Evolutionary conservation across 192 early-diverging fungal species (phyloP).

Genomic region (Umbelopsis sp.): DNA sequence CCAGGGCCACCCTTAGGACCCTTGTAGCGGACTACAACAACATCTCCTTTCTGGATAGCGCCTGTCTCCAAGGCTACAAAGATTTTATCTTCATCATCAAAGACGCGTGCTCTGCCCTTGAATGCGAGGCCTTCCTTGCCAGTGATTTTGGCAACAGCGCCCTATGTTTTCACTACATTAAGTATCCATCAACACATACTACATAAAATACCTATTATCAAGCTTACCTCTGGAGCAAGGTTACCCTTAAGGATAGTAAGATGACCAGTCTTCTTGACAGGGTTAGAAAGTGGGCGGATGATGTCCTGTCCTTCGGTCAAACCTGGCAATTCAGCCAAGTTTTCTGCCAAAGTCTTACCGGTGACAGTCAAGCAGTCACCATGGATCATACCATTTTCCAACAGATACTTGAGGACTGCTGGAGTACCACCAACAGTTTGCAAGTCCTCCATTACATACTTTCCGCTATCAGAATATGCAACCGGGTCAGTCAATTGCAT

Average conservation of each 20-base stretch:
- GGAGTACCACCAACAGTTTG: slow-evolving; percentile 92
- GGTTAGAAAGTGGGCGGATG: slow-evolving; percentile 77
- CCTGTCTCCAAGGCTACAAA: slow-evolving; percentile 82
- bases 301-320: slow-evolving; percentile 82
- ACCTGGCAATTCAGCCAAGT: slow-evolving; percentile 77
- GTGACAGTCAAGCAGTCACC: slow-evolving; percentile 94
- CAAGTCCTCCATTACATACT: slow-evolving; percentile 98
- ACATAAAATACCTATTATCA: background rate
- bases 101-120: slow-evolving; percentile 86
- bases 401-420: slow-evolving; percentile 91
- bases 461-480: slow-evolving; percentile 62
- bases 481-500: background rate
- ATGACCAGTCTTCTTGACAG: slow-evolving; percentile 94
- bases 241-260: slow-evolving; percentile 93
- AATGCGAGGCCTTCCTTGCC: slow-evolving; percentile 96
- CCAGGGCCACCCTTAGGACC: slow-evolving; percentile 98
- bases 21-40: slow-evolving; percentile 94
- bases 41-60: slow-evolving; percentile 88
- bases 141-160: slow-evolving; percentile 98
- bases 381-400: slow-evolving; percentile 80
- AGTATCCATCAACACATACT: background rate
- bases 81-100: slow-evolving; percentile 92
- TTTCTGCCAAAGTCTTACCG: slow-evolving; percentile 95
- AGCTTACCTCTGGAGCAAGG: slow-evolving; percentile 75
- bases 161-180: slow-evolving; percentile 25